phyloP scores from a whole-genome alignment of 371 early-diverging fungal genomes.

The Chytridium lagenaria region DNA sequence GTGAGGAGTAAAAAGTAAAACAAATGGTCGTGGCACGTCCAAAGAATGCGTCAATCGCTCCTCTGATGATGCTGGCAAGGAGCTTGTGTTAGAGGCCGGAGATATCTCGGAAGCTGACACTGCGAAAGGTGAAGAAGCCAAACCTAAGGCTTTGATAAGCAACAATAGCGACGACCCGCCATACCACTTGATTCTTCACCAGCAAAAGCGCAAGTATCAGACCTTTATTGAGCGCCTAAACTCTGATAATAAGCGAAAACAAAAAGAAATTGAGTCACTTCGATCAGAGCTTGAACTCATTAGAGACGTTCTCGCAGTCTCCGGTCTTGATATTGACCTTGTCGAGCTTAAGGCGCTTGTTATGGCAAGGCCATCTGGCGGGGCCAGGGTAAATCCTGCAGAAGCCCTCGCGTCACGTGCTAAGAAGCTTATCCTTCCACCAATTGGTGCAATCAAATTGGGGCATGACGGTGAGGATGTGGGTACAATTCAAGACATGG shows the following conservation, averaged over 20 bases:
- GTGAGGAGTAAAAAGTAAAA: no score
- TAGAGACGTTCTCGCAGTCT: conserved; percentile 41
- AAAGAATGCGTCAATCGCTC: no score
- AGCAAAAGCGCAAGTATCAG: conserved; percentile 45
- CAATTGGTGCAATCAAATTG: conserved; percentile 1
- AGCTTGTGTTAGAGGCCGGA: no score
- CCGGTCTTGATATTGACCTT: conserved; percentile 41
- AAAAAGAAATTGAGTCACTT: conserved; percentile 43
- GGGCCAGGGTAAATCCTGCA: not conserved
- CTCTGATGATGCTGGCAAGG: no score
- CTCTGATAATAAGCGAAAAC: conserved; percentile 46
- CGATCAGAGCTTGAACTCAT: conserved; percentile 41
- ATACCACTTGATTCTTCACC: conserved; percentile 41
- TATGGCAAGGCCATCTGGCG: conserved; percentile 4
- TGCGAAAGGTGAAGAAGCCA: no score
- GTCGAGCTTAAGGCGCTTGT: conserved; percentile 35
- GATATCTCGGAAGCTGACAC: no score
- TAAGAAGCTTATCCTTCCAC: conserved; percentile 16
- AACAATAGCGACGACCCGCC: conserved; percentile 7
- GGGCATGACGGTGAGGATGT: not conserved
- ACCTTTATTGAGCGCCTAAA: conserved; percentile 39
- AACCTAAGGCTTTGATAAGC: no score
- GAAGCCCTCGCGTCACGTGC: conserved; percentile 7
- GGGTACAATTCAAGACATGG: not conserved
- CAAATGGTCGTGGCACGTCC: no score